These are phyloP conservation scores for Fraxinus americana DNA, from an alignment of 257 asterid species.

Conservation along the genomic window DNA sequence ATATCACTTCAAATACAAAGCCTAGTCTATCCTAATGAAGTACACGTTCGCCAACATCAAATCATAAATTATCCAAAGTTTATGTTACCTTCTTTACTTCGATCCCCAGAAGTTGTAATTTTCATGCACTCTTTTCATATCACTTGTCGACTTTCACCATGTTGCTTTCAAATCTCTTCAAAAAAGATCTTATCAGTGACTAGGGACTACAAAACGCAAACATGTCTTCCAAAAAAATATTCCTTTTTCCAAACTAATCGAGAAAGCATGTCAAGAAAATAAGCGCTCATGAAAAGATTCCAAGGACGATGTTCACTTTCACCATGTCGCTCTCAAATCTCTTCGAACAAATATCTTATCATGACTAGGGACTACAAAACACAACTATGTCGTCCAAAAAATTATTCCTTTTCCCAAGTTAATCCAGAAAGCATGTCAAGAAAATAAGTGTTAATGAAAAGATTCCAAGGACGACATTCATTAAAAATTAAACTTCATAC, in stretches of 20 bases:
- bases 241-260: neutral
- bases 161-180: neutral
- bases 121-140: neutral
- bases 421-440: neutral
- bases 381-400: neutral
- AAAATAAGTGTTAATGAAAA: neutral
- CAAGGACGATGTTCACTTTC: neutral
- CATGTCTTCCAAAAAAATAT: neutral
- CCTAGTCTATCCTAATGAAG: neutral
- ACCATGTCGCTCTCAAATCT: neutral
- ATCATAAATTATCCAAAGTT: neutral
- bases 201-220: neutral
- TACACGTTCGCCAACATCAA: neutral
- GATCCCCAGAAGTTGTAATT: neutral
- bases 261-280: neutral
- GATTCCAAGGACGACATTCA: neutral
- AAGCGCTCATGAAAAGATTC: neutral
- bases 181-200: neutral
- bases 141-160: neutral
- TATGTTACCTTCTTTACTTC: neutral
- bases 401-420: neutral
- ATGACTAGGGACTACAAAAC: neutral
- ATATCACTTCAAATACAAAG: neutral
- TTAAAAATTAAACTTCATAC: neutral
- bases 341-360: neutral